phyloP scores from a whole-genome alignment of 495 filamentous ascomycete species.

The Viridothelium virens region DNA sequence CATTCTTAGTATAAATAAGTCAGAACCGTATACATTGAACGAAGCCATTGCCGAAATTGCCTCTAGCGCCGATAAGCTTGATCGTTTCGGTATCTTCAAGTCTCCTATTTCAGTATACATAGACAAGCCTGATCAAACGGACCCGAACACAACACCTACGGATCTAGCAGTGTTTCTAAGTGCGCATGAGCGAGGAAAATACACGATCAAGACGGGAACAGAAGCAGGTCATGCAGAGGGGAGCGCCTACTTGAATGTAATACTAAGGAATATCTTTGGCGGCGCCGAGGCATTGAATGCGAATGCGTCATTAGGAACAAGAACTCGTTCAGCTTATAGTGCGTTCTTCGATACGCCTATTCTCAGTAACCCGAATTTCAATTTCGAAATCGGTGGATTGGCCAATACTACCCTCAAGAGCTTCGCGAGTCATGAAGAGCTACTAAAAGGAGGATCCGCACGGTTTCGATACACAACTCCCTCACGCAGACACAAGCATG shows the following conservation, averaged over 20 bases:
- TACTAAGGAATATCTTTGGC: slow-evolving; percentile 86
- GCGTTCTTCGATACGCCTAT: slow-evolving; percentile 75
- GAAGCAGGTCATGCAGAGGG: slow-evolving; percentile 88
- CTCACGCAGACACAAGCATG: slow-evolving; percentile 54
- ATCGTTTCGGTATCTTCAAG: slow-evolving; percentile 80
- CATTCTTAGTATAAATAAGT: slow-evolving; percentile 58
- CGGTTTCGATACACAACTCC: slow-evolving; percentile 62
- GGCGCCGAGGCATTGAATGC: slow-evolving; percentile 83
- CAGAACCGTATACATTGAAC: slow-evolving; percentile 62
- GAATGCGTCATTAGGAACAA: slow-evolving; percentile 77
- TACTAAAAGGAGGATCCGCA: slow-evolving; percentile 67
- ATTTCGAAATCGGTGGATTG: slow-evolving; percentile 65
- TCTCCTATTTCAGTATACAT: slow-evolving; percentile 72
- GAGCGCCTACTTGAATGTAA: slow-evolving; percentile 74
- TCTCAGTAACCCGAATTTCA: slow-evolving; percentile 69
- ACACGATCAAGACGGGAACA: slow-evolving; percentile 83
- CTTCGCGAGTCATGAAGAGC: slow-evolving; percentile 91
- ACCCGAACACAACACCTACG: slow-evolving; percentile 52
- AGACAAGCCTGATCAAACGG: slow-evolving; percentile 55
- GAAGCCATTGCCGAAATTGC: slow-evolving; percentile 67
- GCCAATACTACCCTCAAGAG: slow-evolving; percentile 74
- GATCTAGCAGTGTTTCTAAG: slow-evolving; percentile 71
- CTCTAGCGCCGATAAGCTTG: slow-evolving; percentile 61
- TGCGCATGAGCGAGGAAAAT: slow-evolving; percentile 67
- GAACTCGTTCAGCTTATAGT: slow-evolving; percentile 82